Evolutionary conservation across 805 yeast genomes (phyloP).

Genomic region (Candida ascalaphidarum): DNA sequence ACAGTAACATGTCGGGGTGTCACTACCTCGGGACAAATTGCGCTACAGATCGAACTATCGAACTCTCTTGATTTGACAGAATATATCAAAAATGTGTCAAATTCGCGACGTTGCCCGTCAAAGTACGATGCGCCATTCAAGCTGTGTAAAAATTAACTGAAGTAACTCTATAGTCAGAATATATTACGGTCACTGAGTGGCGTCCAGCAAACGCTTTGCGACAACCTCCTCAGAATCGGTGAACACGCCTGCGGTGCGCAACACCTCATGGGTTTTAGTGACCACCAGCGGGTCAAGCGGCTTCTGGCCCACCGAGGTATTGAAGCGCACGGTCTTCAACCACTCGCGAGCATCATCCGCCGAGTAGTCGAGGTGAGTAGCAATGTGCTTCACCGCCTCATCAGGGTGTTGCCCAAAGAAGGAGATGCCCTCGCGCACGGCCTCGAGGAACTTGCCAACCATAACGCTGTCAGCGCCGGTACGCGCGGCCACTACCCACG

Average conservation of each 20-base stretch:
- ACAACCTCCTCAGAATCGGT: slow-evolving; percentile 20
- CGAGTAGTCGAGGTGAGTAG: slow-evolving; percentile 63
- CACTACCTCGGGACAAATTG: too few species aligned
- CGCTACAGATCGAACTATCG: too few species aligned
- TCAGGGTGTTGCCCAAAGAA: slow-evolving; percentile 55
- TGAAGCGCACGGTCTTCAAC: slow-evolving; percentile 71
- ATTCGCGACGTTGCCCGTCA: too few species aligned
- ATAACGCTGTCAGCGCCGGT: slow-evolving; percentile 23
- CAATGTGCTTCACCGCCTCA: slow-evolving; percentile 60
- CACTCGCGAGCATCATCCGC: slow-evolving; percentile 73
- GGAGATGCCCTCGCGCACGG: slow-evolving; percentile 57
- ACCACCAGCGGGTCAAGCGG: slow-evolving; percentile 40
- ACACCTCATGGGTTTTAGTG: slow-evolving; percentile 45
- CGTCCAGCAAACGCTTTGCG: slow-evolving; percentile 11
- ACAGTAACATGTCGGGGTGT: too few species aligned
- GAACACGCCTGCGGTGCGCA: slow-evolving; percentile 58
- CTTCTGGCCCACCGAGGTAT: slow-evolving; percentile 26
- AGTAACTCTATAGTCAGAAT: too few species aligned
- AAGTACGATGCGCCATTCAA: too few species aligned
- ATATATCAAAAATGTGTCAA: too few species aligned
- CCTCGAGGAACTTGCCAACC: slow-evolving; percentile 36
- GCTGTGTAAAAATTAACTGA: too few species aligned
- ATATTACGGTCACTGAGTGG: slow-evolving; percentile 12
- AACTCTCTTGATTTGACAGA: too few species aligned
- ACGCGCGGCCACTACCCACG: slow-evolving; percentile 72